phyloP scores from a whole-genome alignment of 305 asterid species.

The Solanum hybrid region DNA sequence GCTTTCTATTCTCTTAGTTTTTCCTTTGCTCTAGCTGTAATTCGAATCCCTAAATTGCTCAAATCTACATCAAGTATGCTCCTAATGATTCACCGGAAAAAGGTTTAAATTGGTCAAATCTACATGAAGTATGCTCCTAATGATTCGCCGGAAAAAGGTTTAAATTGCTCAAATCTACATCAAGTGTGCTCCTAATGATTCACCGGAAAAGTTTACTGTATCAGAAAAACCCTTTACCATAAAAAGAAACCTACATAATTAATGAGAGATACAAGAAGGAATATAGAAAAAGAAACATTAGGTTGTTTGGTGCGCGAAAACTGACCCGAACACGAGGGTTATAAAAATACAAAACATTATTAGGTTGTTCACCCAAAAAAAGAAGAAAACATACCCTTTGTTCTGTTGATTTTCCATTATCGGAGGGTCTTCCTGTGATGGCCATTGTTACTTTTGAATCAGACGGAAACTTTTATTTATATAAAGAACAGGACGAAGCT shows the following conservation, averaged over 20 bases:
- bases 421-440: background rate
- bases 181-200: too few species aligned
- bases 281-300: background rate
- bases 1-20: background rate
- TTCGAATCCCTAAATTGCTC: background rate
- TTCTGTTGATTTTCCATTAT: background rate
- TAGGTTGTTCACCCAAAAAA: background rate
- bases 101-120: background rate
- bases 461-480: background rate
- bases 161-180: background rate
- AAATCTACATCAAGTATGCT: background rate
- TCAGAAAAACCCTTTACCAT: too few species aligned
- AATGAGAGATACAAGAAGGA: background rate
- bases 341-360: background rate
- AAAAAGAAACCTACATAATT: background rate
- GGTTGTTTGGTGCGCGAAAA: background rate
- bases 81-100: background rate
- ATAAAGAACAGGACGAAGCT: background rate
- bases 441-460: background rate
- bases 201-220: too few species aligned
- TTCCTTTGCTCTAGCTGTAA: background rate
- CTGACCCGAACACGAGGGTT: background rate
- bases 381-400: background rate
- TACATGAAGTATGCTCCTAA: background rate
- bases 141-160: background rate